Evolutionary conservation across 1,284 basidiomycete species (phyloP).

Genomic region (Pyrrhoderma lamaoense): DNA sequence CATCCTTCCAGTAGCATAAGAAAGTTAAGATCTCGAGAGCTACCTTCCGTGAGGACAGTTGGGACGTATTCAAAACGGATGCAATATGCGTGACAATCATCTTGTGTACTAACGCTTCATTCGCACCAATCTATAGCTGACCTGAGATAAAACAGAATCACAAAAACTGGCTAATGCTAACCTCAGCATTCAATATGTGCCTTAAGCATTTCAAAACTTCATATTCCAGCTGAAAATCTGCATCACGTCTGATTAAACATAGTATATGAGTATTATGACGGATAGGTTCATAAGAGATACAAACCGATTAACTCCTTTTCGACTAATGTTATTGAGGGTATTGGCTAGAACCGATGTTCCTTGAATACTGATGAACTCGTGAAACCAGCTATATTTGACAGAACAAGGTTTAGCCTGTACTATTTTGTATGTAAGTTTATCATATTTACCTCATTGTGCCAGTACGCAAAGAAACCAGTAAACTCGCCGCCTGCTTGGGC

Average conservation of each 20-base stretch:
- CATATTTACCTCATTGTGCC: conserved; percentile 66
- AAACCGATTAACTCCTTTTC: conserved; percentile 57
- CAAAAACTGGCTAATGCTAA: conserved; percentile 30
- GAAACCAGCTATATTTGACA: conserved; percentile 83
- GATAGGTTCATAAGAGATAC: conserved; percentile 10
- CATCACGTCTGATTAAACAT: conserved; percentile 41
- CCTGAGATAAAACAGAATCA: background rate
- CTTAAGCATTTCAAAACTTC: conserved; percentile 88
- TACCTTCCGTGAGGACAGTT: conserved; percentile 74
- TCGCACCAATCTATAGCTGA: conserved; percentile 53
- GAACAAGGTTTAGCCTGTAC: conserved; percentile 11
- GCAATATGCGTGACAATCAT: conserved; percentile 78
- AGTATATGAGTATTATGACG: background rate
- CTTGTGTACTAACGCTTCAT: conserved; percentile 74
- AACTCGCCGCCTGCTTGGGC: conserved; percentile 68
- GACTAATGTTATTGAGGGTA: conserved; percentile 68
- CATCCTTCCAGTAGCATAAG: conserved; percentile 55
- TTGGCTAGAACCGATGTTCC: conserved; percentile 85
- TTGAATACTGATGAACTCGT: conserved; percentile 69
- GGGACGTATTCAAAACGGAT: conserved; percentile 78
- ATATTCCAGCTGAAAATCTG: conserved; percentile 74
- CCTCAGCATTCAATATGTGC: conserved; percentile 74
- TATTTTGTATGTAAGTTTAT: background rate
- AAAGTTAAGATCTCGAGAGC: conserved; percentile 74
- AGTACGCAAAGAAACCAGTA: conserved; percentile 78